These are phyloP conservation scores for Dalbergia oliveri DNA, from an alignment of 306 rosid genomes.

Conservation along the genomic window DNA sequence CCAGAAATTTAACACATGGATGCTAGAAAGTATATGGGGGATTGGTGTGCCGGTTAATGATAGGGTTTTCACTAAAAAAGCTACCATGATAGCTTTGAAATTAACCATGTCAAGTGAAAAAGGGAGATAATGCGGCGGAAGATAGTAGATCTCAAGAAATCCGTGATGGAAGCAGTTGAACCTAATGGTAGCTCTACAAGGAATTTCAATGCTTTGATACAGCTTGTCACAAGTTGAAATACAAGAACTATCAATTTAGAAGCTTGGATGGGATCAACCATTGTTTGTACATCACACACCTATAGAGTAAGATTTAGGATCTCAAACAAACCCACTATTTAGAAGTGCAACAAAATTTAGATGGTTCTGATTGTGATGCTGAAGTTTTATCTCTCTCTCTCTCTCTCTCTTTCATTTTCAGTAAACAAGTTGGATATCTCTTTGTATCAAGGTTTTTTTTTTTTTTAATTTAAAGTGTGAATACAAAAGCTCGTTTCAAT, in stretches of 20 bases:
- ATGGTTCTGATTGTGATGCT: background rate
- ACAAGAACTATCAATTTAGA: background rate
- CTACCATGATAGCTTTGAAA: slow-evolving; percentile 40
- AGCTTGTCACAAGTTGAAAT: slow-evolving; percentile 40
- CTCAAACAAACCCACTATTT: background rate
- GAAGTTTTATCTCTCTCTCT: background rate
- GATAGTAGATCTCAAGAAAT: slow-evolving; percentile 26
- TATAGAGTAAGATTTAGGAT: background rate
- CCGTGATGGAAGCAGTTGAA: slow-evolving; percentile 45
- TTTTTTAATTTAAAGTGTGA: too few relatives aligned
- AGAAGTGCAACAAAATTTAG: background rate
- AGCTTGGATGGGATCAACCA: background rate
- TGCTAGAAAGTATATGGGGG: slow-evolving; percentile 58
- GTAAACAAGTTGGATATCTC: background rate
- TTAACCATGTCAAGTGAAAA: slow-evolving; percentile 42
- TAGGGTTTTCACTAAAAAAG: slow-evolving; percentile 52
- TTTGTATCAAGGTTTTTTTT: too few relatives aligned
- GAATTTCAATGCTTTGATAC: slow-evolving; percentile 50
- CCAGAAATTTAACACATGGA: slow-evolving; percentile 56
- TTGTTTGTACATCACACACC: background rate
- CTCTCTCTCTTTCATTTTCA: too few relatives aligned
- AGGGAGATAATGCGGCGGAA: slow-evolving; percentile 58
- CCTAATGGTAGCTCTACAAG: slow-evolving; percentile 56
- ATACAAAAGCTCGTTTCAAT: too few relatives aligned
- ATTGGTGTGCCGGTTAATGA: slow-evolving; percentile 60